Base-by-base conservation (phyloP, 805 yeast species). In the Candida morakotiae region DNA sequence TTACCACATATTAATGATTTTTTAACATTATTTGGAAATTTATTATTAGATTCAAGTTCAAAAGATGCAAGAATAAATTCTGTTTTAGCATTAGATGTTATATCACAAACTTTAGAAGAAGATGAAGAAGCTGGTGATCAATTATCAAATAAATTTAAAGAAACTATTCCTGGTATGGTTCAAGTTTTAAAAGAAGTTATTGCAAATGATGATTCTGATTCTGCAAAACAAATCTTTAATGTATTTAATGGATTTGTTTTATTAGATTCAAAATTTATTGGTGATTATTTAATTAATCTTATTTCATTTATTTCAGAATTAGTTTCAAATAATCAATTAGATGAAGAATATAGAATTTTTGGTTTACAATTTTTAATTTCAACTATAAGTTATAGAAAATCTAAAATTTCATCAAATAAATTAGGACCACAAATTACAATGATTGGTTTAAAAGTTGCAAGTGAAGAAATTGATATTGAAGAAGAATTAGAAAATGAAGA, bases 281-380 rank as follows among this genome's bases (percentile, higher is more conserved):
- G 96, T 51, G 81, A 84, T 52, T 73, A 79, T 47, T 71, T 91
- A 46, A 64, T 79, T 34, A 79, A 73, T 35, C 73, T 93, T 51
- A 67, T 88, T 45, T 77, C 79, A 47, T 73, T 87, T 52, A 77
- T 88, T 75, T 64, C 82, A 49, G 87, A 87, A 60, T 78, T 89
- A 43, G 78, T 95, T 25, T 57, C 77, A 37, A 80, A 83, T 61
- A 65, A 71, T 35, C 44, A 69, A 29, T 60, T 83, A 38, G 95
- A 87, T 47, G 87, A 83, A 49, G 97, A 89, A 53, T 74, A 75
- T 60, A 79, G 97, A 65, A 75, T 76, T 41, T 84, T 81, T 56
- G 91, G 95, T 26, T 71, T 93, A 51, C 89, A 83, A 56, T 88
- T 88, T 53, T 75, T 93, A 46, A 81, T 83, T 41, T 79, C 91